Evolutionary conservation across 352 stramenopile genomes (phyloP).

Genomic region (Globisporangium nagaii): DNA sequence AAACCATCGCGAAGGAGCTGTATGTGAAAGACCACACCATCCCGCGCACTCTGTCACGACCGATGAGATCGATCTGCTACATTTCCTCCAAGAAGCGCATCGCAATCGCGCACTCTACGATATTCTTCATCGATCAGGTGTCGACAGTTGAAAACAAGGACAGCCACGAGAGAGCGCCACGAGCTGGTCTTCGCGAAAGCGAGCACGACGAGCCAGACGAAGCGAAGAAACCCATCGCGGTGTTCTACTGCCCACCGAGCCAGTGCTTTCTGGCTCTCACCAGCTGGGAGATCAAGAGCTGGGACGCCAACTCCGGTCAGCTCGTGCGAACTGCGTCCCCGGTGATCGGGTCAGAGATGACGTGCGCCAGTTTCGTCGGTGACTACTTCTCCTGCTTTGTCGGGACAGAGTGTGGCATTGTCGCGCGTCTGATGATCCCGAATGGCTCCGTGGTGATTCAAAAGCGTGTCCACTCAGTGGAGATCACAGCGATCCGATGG

Average conservation of each 20-base stretch:
- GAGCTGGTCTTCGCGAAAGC: neutral
- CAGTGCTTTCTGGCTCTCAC: constrained; percentile 32
- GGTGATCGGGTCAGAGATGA: constrained; percentile 23
- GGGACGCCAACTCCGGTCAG: constrained; percentile 16
- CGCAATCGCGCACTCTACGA: constrained; percentile 38
- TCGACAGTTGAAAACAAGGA: neutral
- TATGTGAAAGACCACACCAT: constrained; percentile 24
- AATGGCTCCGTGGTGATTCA: constrained; percentile 23
- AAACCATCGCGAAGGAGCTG: constrained; percentile 27
- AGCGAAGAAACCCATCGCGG: constrained; percentile 22
- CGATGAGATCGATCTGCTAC: constrained; percentile 30
- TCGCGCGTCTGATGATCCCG: constrained; percentile 34
- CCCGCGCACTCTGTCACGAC: neutral
- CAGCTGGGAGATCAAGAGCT: constrained; percentile 21
- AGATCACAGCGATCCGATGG: constrained; percentile 20
- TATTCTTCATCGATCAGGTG: constrained; percentile 50
- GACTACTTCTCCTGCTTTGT: constrained; percentile 41
- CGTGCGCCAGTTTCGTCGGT: constrained; percentile 23
- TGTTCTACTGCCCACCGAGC: constrained; percentile 21
- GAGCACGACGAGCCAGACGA: constrained; percentile 16
- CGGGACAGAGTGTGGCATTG: constrained; percentile 26
- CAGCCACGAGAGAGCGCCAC: neutral
- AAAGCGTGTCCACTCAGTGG: constrained; percentile 18
- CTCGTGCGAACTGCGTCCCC: constrained; percentile 14
- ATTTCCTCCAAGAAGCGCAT: constrained; percentile 24